These are phyloP conservation scores for Lactifluus rugatus DNA, from an alignment of 768 basidiomycete species.

Conservation along the genomic window DNA sequence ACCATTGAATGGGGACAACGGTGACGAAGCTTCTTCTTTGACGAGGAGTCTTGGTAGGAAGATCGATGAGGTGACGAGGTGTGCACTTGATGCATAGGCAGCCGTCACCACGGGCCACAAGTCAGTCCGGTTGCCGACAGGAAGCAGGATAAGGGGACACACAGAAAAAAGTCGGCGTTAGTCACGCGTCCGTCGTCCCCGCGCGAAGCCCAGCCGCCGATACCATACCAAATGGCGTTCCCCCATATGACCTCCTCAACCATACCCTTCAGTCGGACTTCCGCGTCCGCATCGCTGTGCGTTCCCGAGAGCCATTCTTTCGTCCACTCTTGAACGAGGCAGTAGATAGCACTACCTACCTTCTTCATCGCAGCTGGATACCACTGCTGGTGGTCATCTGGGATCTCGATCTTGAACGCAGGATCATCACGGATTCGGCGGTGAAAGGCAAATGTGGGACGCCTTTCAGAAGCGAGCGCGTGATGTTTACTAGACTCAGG, in stretches of 20 bases:
- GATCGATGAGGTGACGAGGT: slow-evolving; percentile 53
- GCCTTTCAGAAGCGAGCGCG: slow-evolving; percentile 31
- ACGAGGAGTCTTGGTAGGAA: slow-evolving; percentile 45
- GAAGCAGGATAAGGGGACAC: slow-evolving; percentile 22
- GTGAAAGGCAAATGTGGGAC: slow-evolving; percentile 35
- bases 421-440: slow-evolving; percentile 45
- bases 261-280: slow-evolving; percentile 36
- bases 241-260: slow-evolving; percentile 55
- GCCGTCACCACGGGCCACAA: background rate
- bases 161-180: slow-evolving; percentile 53
- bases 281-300: slow-evolving; percentile 3
- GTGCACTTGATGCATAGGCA: slow-evolving; percentile 38
- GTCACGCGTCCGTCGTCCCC: slow-evolving; percentile 28
- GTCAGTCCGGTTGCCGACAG: background rate
- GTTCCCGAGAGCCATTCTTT: slow-evolving; percentile 1
- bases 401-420: slow-evolving; percentile 21
- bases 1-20: background rate
- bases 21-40: slow-evolving; percentile 15
- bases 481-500: background rate
- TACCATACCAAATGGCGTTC: slow-evolving; percentile 43
- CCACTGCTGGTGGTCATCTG: background rate
- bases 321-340: slow-evolving; percentile 20
- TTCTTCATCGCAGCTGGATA: slow-evolving; percentile 16
- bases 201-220: slow-evolving; percentile 39
- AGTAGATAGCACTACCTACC: slow-evolving; percentile 14